Conservation (phyloP, 164 flowering plant species). For the Magnolia kwangsiensis region DNA sequence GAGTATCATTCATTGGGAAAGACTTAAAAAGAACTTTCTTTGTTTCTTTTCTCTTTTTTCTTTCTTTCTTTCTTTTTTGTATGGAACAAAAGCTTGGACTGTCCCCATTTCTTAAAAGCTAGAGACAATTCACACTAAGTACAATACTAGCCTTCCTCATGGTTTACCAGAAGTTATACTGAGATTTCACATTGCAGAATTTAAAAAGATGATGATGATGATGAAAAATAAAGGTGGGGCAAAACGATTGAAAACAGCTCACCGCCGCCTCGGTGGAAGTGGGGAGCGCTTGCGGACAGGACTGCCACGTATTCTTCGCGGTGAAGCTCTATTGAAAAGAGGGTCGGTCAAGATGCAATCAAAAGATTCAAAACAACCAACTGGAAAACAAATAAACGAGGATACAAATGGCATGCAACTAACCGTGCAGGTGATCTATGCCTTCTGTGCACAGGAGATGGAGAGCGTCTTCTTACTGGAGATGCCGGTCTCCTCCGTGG, state of each 20-base stretch:
- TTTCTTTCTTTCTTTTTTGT: background rate
- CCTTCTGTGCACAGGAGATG: conserved; percentile 67
- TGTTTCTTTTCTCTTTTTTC: background rate
- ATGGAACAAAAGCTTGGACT: background rate
- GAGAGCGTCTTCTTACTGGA: conserved; percentile 82
- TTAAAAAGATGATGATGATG: background rate
- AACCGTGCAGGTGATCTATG: conserved; percentile 78
- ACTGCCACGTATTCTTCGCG: conserved; percentile 80
- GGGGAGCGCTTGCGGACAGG: conserved; percentile 91
- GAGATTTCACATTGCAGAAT: background rate
- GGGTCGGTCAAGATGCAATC: conserved; percentile 3
- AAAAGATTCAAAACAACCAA: background rate
- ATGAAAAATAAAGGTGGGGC: background rate
- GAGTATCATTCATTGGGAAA: background rate
- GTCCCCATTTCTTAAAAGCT: background rate
- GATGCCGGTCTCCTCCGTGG: conserved; percentile 81
- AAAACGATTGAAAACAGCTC: conserved; percentile 1
- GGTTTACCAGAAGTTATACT: too few relatives aligned
- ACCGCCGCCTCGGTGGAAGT: conserved; percentile 81
- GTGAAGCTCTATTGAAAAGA: conserved; percentile 45
- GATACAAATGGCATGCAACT: background rate
- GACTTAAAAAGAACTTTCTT: background rate
- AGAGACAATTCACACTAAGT: background rate
- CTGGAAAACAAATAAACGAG: background rate
- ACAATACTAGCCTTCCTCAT: background rate